Evolutionary conservation across 148 eudicot species (phyloP).

Genomic region (Rheum nobile): DNA sequence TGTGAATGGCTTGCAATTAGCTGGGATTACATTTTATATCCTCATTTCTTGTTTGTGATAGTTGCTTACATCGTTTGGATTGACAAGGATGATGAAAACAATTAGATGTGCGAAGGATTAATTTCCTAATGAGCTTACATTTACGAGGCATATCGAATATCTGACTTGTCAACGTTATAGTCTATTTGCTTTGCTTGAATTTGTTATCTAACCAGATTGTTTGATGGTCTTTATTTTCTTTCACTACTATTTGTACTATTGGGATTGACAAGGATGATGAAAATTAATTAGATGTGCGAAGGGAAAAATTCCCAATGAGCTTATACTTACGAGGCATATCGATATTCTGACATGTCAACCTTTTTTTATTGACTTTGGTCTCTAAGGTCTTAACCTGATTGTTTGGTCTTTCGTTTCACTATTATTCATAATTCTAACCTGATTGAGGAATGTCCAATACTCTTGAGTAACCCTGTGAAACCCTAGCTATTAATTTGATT

Average conservation of each 20-base stretch:
- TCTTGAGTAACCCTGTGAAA: too few relatives aligned
- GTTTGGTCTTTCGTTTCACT: too few relatives aligned
- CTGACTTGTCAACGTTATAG: background rate
- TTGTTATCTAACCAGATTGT: background rate
- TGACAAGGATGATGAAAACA: background rate
- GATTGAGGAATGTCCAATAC: too few relatives aligned
- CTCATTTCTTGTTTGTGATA: background rate
- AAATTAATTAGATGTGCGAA: background rate
- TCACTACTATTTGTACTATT: too few relatives aligned
- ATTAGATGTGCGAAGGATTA: background rate
- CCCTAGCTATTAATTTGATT: too few relatives aligned
- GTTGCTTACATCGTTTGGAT: background rate
- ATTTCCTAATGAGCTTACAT: background rate
- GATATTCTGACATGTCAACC: background rate
- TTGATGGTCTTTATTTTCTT: too few relatives aligned
- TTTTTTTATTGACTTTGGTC: too few relatives aligned
- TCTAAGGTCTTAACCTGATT: too few relatives aligned
- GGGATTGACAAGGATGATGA: background rate
- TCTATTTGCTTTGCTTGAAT: too few relatives aligned
- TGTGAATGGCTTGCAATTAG: slow-evolving; percentile 9
- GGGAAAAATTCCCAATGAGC: background rate
- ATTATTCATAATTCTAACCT: too few relatives aligned
- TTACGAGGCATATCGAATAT: background rate
- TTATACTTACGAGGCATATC: background rate
- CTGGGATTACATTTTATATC: background rate